Base-by-base conservation (phyloP, 352 stramenopile species). In the Pythium guiyangense region DNA sequence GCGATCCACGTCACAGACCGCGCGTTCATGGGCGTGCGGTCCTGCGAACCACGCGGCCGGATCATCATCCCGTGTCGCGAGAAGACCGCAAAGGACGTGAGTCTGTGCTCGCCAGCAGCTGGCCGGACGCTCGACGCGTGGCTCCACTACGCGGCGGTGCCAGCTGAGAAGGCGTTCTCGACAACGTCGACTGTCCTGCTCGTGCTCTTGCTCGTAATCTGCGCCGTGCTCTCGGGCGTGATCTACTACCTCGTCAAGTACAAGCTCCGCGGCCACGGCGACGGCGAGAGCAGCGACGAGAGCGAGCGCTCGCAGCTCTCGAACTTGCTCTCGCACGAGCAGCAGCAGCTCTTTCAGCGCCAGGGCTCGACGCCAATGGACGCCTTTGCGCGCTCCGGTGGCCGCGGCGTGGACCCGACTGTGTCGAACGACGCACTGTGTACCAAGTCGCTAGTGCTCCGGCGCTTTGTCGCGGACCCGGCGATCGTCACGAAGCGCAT, bases 401-500 rank as follows among this genome's bases (percentile, higher is more conserved):
- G 68, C 26, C 57, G 64, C 35, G 67, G 66, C 6, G 56, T 69
- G 68, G 71, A 86, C 72, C 51, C 67, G 57, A 61, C 62, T 31
- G 31, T 84, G 25, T 88, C 80, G 20, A 90, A 90, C 51, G 76
- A 88, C 61, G 75, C 79, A 56, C 58, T 90, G 52, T 88, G 77
- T 51, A 59, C 62, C 39, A 76, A 76, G 57, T 90, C 79, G 56
- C 9, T 54, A 43, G 71, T 85, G 20, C 57, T 92, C 29, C 64
- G 73, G 6, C 69, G 57, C 2, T 92, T 92, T 49, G 79, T 90
- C 40, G 75, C 73, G 17, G 79, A 92, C 52, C 81, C 81, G 18
- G 66, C 69, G 6, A 72, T 92, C 54, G 69, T 92, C 55, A 88
- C 77, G 18, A 88, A 88, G 59, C 79, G 79, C 22, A 89, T 92